Conservation (phyloP, 164 flowering plant species). For the Sedum album region DNA sequence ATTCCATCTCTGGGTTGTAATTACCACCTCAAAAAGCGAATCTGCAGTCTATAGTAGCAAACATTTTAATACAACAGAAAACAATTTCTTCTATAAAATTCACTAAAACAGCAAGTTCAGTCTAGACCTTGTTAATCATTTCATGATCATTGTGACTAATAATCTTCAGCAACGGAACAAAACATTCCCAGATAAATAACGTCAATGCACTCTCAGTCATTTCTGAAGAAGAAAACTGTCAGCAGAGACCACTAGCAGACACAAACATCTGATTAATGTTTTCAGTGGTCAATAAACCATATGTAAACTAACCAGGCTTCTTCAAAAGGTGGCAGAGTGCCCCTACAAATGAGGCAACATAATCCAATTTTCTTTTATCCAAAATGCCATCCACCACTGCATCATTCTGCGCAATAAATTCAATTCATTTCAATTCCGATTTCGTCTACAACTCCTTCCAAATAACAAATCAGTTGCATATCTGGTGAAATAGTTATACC, state of each 20-base stretch:
- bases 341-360: conserved; percentile 32
- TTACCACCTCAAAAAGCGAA: conserved; percentile 45
- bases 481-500: conserved; percentile 22
- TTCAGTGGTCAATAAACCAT: not conserved
- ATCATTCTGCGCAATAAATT: conserved; percentile 26
- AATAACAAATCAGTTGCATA: not conserved
- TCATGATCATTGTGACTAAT: conserved; percentile 31
- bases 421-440: not conserved
- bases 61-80: conserved; percentile 11
- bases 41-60: conserved; percentile 39
- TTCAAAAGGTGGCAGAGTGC: conserved; percentile 60
- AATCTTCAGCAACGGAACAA: conserved; percentile 49
- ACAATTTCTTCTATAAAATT: not conserved
- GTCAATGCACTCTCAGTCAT: conserved; percentile 15
- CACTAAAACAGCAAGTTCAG: not conserved
- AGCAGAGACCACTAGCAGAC: conserved; percentile 1
- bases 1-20: conserved; percentile 39
- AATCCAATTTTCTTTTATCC: conserved; percentile 21
- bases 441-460: not conserved
- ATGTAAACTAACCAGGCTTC: conserved; percentile 45
- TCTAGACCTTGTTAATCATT: conserved; percentile 54
- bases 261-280: not conserved
- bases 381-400: conserved; percentile 18
- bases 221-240: conserved; percentile 18
- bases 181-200: conserved; percentile 47